phyloP scores from a whole-genome alignment of 768 basidiomycete species.

The Boletellus ananas region DNA sequence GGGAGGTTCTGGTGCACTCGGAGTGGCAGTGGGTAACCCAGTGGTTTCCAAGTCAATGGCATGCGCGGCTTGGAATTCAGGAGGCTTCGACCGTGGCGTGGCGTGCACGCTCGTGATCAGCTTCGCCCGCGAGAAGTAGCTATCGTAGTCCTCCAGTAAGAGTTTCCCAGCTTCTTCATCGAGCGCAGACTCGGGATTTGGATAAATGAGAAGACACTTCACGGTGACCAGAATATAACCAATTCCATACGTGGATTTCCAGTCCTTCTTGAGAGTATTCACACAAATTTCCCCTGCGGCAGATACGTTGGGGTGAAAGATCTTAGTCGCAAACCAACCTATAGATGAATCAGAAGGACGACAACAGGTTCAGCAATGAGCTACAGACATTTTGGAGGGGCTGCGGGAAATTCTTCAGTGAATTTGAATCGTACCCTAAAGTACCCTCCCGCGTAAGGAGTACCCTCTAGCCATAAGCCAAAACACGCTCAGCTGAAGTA shows the following conservation, averaged over 20 bases:
- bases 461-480: slow-evolving; percentile 43
- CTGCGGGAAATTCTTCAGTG: slow-evolving; percentile 89
- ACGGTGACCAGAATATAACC: slow-evolving; percentile 88
- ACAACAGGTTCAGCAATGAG: neutral
- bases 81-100: slow-evolving; percentile 68
- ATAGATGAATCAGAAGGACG: slow-evolving; percentile 6
- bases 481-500: slow-evolving; percentile 6
- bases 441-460: slow-evolving; percentile 71
- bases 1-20: slow-evolving; percentile 22
- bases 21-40: slow-evolving; percentile 13
- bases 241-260: slow-evolving; percentile 90
- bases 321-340: slow-evolving; percentile 93
- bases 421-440: slow-evolving; percentile 81
- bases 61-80: slow-evolving; percentile 60
- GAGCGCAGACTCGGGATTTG: slow-evolving; percentile 93
- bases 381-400: slow-evolving; percentile 82
- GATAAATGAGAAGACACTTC: slow-evolving; percentile 94
- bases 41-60: slow-evolving; percentile 19
- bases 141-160: slow-evolving; percentile 83
- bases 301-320: slow-evolving; percentile 97
- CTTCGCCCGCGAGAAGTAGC: slow-evolving; percentile 80
- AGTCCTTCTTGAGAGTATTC: slow-evolving; percentile 96
- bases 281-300: slow-evolving; percentile 90
- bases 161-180: slow-evolving; percentile 96
- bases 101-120: slow-evolving; percentile 92